These are phyloP conservation scores for Myrmaecium sp. DNA, from an alignment of 2,329 filamentous ascomycete genomes.

Conservation along the genomic window DNA sequence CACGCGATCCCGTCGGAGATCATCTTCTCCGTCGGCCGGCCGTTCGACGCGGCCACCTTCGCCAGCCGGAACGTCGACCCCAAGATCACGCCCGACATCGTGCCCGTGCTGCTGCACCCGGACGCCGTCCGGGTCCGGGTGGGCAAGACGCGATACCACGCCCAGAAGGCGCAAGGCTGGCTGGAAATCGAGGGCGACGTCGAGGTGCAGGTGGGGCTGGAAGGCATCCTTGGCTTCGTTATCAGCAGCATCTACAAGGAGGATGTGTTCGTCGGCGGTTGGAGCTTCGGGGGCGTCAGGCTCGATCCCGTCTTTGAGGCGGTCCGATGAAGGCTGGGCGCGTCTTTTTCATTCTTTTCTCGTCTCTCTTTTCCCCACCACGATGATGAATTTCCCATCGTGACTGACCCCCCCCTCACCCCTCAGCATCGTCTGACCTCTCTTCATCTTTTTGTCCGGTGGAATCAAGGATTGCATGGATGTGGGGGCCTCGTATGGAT, in stretches of 20 bases:
- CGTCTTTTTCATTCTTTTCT: too few species aligned
- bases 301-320: conserved; percentile 16
- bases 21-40: conserved; percentile 21
- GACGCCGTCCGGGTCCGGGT: conserved; percentile 21
- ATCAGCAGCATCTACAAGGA: conserved; percentile 18
- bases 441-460: too few species aligned
- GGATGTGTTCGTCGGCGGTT: conserved; percentile 16
- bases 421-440: too few species aligned
- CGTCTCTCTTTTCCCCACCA: too few species aligned
- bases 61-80: conserved; percentile 18
- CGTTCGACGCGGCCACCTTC: conserved; percentile 17
- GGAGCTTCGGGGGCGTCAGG: conserved; percentile 22
- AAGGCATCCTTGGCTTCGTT: conserved; percentile 20
- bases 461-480: too few species aligned
- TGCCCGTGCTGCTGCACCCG: conserved; percentile 18
- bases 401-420: too few species aligned
- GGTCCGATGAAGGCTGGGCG: too few species aligned
- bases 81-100: conserved; percentile 21
- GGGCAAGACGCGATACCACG: conserved; percentile 13
- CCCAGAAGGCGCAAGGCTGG: conserved; percentile 17
- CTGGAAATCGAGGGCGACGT: conserved; percentile 20
- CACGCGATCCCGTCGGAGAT: conserved; percentile 13
- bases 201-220: conserved; percentile 18
- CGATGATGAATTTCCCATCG: too few species aligned
- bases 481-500: too few species aligned